phyloP scores from a whole-genome alignment of 2,329 filamentous ascomycete species.

The Colletotrichum sp. region DNA sequence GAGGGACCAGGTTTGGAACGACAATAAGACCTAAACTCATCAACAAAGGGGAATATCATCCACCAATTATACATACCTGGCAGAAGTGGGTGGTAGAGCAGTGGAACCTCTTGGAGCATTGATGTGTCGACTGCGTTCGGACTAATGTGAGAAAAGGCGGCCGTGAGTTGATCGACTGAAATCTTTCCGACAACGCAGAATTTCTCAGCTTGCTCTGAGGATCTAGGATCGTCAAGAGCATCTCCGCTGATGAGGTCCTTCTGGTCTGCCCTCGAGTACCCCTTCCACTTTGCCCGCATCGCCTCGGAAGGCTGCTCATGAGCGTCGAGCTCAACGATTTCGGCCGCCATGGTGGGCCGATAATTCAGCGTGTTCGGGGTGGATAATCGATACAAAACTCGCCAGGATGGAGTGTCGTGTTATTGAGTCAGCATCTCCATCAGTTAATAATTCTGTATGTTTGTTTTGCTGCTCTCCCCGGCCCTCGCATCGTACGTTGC shows the following conservation, averaged over 20 bases:
- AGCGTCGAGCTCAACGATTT: constrained; percentile 67
- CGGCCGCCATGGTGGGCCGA: constrained; percentile 38
- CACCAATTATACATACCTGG: constrained; percentile 59
- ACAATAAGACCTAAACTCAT: constrained; percentile 72
- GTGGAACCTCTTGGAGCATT: constrained; percentile 41
- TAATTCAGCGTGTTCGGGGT: not conserved
- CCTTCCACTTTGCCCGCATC: constrained; percentile 77
- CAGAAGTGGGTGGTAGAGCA: constrained; percentile 69
- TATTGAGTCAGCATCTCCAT: not conserved
- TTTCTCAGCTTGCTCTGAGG: constrained; percentile 38
- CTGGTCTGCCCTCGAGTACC: constrained; percentile 66
- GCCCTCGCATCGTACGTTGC: constrained; percentile 6
- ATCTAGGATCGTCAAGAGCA: constrained; percentile 54
- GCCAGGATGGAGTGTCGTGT: not conserved
- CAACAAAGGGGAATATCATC: not conserved
- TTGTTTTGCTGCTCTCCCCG: not conserved
- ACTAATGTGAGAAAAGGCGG: constrained; percentile 47
- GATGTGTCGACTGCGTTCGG: constrained; percentile 32
- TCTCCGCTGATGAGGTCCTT: constrained; percentile 54
- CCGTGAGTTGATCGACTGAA: constrained; percentile 42
- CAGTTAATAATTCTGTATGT: not conserved
- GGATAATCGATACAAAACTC: not conserved
- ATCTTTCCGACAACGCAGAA: constrained; percentile 53
- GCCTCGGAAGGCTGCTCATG: constrained; percentile 76
- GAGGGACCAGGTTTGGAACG: constrained; percentile 75